These are phyloP conservation scores for Aspergillus novofumigatus DNA, from an alignment of 2,329 filamentous ascomycete species.

Conservation along the genomic window DNA sequence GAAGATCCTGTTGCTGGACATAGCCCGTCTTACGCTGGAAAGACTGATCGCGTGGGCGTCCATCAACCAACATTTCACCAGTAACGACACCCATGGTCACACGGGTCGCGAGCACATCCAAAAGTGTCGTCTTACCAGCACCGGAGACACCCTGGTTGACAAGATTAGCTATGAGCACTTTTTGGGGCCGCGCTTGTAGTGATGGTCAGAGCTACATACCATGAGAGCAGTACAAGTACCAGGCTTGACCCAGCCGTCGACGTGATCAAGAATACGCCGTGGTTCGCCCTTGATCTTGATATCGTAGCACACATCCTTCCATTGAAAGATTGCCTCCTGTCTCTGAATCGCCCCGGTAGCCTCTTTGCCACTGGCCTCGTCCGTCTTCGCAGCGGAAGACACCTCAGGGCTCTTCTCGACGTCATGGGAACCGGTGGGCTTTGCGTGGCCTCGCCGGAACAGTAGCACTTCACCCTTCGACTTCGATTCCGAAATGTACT, in stretches of 20 bases:
- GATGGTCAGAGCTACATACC: constrained; percentile 52
- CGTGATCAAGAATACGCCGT: constrained; percentile 74
- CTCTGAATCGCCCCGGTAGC: constrained; percentile 48
- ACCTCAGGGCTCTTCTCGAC: constrained; percentile 22
- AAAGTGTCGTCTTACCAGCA: constrained; percentile 88
- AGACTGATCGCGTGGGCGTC: constrained; percentile 66
- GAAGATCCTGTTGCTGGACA: constrained; percentile 88
- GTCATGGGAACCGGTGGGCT: constrained; percentile 31
- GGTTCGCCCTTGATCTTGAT: constrained; percentile 74
- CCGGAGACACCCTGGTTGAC: constrained; percentile 65
- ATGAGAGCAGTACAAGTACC: constrained; percentile 86
- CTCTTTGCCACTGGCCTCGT: constrained; percentile 19
- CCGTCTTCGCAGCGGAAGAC: constrained; percentile 31
- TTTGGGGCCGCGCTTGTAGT: no score
- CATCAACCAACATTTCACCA: constrained; percentile 82
- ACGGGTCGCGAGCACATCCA: constrained; percentile 81
- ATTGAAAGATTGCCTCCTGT: constrained; percentile 78
- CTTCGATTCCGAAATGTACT: constrained; percentile 60
- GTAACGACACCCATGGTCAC: constrained; percentile 84
- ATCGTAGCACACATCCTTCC: constrained; percentile 79
- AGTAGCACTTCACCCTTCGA: constrained; percentile 74
- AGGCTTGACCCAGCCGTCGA: constrained; percentile 91
- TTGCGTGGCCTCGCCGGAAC: constrained; percentile 66
- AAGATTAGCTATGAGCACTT: constrained; percentile 12
- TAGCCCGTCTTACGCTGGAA: constrained; percentile 94